Percentiles rank a stretch among this genome's conserved stretches.
phyloP scores from a whole-genome alignment of 176 grass and related monocot genomes.

The Hordeum marinum region DNA sequence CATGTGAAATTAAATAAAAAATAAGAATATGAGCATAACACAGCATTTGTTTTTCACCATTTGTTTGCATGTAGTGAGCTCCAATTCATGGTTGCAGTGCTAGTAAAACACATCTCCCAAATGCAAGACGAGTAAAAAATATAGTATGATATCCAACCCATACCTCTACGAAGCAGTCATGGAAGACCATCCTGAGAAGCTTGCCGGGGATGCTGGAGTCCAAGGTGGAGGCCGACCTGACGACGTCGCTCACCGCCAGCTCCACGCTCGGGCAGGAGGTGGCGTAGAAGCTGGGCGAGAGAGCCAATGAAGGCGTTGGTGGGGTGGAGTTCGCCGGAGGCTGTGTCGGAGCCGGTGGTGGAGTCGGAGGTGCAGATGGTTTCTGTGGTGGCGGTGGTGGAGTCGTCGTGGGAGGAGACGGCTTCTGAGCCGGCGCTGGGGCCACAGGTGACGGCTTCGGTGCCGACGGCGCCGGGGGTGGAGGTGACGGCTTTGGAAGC shows the following conservation, averaged over 20 bases:
- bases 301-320: constrained; percentile 22
- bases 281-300: constrained; percentile 68
- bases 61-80: not conserved
- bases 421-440: not conserved
- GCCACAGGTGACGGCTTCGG: not conserved
- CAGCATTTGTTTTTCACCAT: not conserved
- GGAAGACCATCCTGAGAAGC: constrained; percentile 87
- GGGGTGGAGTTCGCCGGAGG: constrained; percentile 1
- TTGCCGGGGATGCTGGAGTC: constrained; percentile 71
- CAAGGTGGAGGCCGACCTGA: constrained; percentile 44
- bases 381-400: not conserved
- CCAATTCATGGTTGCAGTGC: not conserved
- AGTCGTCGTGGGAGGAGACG: not conserved
- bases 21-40: not conserved
- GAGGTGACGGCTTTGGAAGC: not conserved
- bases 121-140: not conserved
- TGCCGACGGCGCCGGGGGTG: not conserved
- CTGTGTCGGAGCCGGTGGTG: not conserved
- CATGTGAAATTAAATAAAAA: not conserved
- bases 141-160: fast-evolving
- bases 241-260: constrained; percentile 61
- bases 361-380: not conserved
- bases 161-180: constrained; percentile 97
- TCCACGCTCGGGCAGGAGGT: constrained; percentile 67
- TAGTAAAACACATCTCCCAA: not conserved